These are phyloP conservation scores for Cutaneotrichosporon sp. DNA, from an alignment of 1,284 basidiomycete species.

Conservation along the genomic window DNA sequence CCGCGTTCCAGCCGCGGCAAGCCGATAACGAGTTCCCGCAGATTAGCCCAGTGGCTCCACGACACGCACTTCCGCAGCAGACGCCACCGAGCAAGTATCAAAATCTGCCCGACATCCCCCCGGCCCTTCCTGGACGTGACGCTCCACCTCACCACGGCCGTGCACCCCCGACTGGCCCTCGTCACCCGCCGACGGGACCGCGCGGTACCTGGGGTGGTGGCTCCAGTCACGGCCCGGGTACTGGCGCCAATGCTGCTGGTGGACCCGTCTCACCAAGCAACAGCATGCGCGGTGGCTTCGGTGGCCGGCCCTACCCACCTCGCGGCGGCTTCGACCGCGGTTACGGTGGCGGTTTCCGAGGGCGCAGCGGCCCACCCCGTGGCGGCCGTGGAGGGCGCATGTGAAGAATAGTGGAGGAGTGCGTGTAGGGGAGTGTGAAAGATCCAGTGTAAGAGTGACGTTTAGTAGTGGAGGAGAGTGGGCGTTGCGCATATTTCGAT, in stretches of 20 bases:
- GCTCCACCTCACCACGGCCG: constrained; percentile 22
- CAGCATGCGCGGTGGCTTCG: constrained; percentile 16
- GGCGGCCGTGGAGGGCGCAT: constrained; percentile 25
- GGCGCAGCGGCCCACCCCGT: constrained; percentile 20
- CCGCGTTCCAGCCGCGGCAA: constrained; percentile 13
- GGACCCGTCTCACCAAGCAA: constrained; percentile 24
- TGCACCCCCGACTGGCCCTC: constrained; percentile 23
- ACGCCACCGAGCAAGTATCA: constrained; percentile 20
- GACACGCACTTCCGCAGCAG: constrained; percentile 15
- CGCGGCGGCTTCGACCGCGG: constrained; percentile 23
- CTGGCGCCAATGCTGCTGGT: constrained; percentile 4
- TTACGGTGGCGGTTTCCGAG: constrained; percentile 12
- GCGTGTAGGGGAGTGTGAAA: background rate
- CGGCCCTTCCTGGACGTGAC: constrained; percentile 19
- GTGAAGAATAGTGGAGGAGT: constrained; percentile 10
- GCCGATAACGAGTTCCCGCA: constrained; percentile 1
- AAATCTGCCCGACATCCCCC: constrained; percentile 21
- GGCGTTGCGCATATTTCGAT: constrained; percentile 10
- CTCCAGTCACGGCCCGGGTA: background rate
- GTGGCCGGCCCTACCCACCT: background rate
- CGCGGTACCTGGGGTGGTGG: constrained; percentile 19
- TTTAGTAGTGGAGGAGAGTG: constrained; percentile 3
- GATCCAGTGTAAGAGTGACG: background rate
- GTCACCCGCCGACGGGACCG: constrained; percentile 23
- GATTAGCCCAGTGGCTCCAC: constrained; percentile 11